Evolutionary conservation across 805 yeast species (phyloP), one percentile per base, ranked within the genome.

Genomic region (Candida sanyiensis): DNA sequence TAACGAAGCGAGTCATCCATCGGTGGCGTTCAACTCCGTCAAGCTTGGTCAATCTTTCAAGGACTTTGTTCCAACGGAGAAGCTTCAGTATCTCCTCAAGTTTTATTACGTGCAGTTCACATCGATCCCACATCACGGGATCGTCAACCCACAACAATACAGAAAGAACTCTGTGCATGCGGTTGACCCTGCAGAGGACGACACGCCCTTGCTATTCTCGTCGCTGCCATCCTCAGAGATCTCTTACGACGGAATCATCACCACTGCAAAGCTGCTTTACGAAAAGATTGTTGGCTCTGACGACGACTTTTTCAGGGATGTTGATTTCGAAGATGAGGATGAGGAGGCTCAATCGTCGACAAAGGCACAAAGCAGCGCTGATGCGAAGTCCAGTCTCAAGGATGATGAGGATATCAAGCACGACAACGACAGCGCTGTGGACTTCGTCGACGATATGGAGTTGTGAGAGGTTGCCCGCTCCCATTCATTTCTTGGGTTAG

Each of bases 321-420:
- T 90, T 29, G 97, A 90, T 61, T 90, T 90, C 56, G 97, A 90
- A 61, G 97, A 90, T 58, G 59, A 55, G 4, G 96, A 88, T 31
- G 89, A 79, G 25, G 73, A 67, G 22, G 13, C 28, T 5, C 6
- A 13, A 12, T 18, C 35, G 16, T 35, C 43, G 7, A 16, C 35
- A 3, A 24, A 10, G 17, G 13, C 28, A 18, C 26, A 29, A 15
- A 11, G 13, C 7, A 24, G 26, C 17, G 16, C 10, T 18, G 27
- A 6, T 13, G 51, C 19, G 37, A 28, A 28, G 22, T 17, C 32
- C 9, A 11, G 18, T 12, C 12, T 18, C 21, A 28, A 28, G 32
- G 32, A 28, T 9, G 40, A n/a, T n/a, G n/a, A 38, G 7, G n/a
- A 29, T 5, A 8, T 15, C 27, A 38, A 38, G n/a, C 28, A 34